Conservation (phyloP, 2,329 filamentous ascomycete genomes). For the Monascus ruber region DNA sequence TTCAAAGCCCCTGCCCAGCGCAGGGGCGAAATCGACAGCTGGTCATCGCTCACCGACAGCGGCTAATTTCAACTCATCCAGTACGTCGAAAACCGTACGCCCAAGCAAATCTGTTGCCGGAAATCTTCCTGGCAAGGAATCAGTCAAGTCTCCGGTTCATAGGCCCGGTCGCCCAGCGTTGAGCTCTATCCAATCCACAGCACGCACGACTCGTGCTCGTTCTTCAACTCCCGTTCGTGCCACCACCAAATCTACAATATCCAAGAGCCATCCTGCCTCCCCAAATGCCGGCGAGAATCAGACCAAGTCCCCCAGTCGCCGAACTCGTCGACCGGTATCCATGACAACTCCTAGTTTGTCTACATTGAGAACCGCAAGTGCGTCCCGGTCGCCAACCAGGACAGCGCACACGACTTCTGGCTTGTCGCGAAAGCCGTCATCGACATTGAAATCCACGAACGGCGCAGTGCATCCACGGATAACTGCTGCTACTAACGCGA, state of each 20-base stretch:
- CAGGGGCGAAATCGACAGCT: conserved; percentile 10
- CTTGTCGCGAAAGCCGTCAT: conserved; percentile 27
- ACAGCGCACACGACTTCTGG: conserved; percentile 12
- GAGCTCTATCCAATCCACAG: conserved; percentile 9
- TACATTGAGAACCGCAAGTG: conserved; percentile 19
- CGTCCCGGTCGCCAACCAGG: conserved; percentile 15
- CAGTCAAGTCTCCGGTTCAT: conserved; percentile 14
- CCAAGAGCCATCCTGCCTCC: conserved; percentile 8
- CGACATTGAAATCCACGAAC: conserved; percentile 19
- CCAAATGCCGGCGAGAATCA: conserved; percentile 13
- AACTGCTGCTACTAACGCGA: conserved; percentile 12
- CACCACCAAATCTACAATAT: conserved; percentile 10
- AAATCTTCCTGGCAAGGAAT: conserved; percentile 19
- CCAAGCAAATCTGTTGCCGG: conserved; percentile 15
- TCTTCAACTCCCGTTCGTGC: conserved; percentile 20
- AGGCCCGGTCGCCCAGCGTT: conserved; percentile 23
- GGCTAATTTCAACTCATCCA: conserved; percentile 9
- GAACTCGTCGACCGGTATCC: conserved; percentile 30
- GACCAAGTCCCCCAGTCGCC: conserved; percentile 29
- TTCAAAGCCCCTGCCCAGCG: conserved; percentile 10
- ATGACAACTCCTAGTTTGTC: conserved; percentile 30
- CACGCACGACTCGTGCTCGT: conserved; percentile 14
- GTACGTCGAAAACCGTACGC: conserved; percentile 8
- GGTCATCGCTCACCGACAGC: conserved; percentile 11
- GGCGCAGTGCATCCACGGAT: conserved; percentile 12